Conservation (phyloP, 352 stramenopile species). For the Peronosclerospora sorghi region DNA sequence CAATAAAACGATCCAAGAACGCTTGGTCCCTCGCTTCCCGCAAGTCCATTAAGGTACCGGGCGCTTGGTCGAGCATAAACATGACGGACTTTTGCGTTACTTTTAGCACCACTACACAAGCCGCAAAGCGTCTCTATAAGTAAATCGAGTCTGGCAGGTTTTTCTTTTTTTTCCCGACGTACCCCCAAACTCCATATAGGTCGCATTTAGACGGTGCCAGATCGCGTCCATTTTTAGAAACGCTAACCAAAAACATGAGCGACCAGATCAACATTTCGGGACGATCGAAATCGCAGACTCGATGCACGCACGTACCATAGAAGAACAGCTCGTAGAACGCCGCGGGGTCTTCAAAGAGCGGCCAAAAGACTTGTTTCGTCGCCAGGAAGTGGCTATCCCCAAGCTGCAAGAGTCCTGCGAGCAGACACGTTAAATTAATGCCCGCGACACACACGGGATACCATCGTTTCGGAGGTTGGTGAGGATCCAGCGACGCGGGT, state of each 20-base stretch:
- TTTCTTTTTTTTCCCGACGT: not conserved
- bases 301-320: slow-evolving; percentile 15
- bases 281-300: no score
- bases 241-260: slow-evolving; percentile 22
- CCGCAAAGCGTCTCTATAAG: not conserved
- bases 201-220: slow-evolving; percentile 71
- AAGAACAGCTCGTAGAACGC: slow-evolving; percentile 79
- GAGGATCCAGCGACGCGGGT: slow-evolving; percentile 8
- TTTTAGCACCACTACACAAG: slow-evolving; percentile 58
- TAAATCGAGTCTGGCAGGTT: not conserved
- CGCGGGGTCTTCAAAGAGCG: slow-evolving; percentile 73
- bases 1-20: slow-evolving; percentile 63
- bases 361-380: slow-evolving; percentile 40
- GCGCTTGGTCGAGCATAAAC: slow-evolving; percentile 48
- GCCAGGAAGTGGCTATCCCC: slow-evolving; percentile 46
- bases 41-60: slow-evolving; percentile 43
- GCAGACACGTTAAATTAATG: slow-evolving; percentile 79
- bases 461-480: slow-evolving; percentile 36
- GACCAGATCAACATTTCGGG: no score
- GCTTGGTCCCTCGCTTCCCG: slow-evolving; percentile 39
- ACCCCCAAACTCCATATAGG: slow-evolving; percentile 83
- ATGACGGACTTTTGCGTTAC: slow-evolving; percentile 43
- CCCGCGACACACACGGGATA: slow-evolving; percentile 74
- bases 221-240: slow-evolving; percentile 79
- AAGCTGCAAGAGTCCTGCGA: slow-evolving; percentile 55